phyloP scores from a whole-genome alignment of 73 alveolate genomes.

The Uronychia setigera region DNA sequence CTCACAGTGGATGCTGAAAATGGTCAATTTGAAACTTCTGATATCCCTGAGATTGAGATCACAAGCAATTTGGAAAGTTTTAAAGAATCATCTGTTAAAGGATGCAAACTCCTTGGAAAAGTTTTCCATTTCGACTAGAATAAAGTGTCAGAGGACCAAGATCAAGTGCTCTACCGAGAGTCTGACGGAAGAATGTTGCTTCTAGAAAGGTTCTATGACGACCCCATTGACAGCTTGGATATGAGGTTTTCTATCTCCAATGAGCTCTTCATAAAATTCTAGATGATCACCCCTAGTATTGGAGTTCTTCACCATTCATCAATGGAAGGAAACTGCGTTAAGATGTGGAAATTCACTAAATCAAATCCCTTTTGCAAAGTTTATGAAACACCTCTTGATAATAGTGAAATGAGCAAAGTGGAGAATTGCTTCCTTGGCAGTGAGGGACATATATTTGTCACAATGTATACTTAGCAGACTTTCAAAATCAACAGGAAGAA shows the following conservation, averaged over 20 bases:
- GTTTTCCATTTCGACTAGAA: neutral
- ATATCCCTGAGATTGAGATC: neutral
- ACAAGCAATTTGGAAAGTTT: too few relatives aligned
- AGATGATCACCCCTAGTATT: neutral
- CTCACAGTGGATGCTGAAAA: neutral
- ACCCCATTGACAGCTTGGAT: neutral
- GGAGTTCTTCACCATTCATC: neutral
- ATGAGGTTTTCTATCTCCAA: too few relatives aligned
- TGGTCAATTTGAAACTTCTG: neutral
- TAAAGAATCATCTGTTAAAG: too few relatives aligned
- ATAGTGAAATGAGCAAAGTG: neutral
- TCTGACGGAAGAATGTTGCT: neutral
- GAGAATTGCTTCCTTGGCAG: neutral
- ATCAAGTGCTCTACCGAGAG: neutral
- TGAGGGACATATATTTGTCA: neutral
- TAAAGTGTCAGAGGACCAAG: neutral
- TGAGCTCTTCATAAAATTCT: neutral
- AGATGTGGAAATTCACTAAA: too few relatives aligned
- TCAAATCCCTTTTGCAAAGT: neutral
- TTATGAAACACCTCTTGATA: neutral
- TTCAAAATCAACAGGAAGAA: neutral
- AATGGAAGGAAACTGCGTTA: neutral
- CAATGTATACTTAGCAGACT: neutral
- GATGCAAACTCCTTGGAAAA: neutral
- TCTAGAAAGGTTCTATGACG: neutral